Base-by-base conservation (phyloP, 257 asterid species). In the Perilla frutescens region DNA sequence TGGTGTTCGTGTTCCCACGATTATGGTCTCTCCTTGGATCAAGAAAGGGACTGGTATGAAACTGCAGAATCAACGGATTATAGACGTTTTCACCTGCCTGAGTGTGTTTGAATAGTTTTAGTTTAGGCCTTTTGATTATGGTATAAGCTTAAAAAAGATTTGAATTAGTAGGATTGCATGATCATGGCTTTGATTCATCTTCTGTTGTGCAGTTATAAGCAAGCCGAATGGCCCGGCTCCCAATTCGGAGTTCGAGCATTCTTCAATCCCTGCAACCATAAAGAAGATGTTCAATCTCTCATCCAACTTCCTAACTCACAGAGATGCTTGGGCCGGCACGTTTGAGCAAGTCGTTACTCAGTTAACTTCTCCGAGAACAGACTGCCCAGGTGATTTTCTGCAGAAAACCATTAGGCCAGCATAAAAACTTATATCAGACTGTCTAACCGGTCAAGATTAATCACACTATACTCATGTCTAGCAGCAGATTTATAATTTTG, bases 1-100 rank as follows among this genome's bases (percentile, higher is more conserved):
- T n/a, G 97, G 96, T 8, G 97, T 91, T 81, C 93, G 96, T 29
- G 96, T 91, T n/a, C 96, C 97, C 0, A 89, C 96, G 0, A 87
- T 91, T 15, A 86, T 91, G 96, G 96, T 88, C 10, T 91, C 97
- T 56, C 96, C 97, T 47, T 91, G 97, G 97, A 89, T 91, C 91
- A 87, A 86, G 83, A 88, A 89, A 84, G 97, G 93, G 74, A 89
- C 87, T 1, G 96, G 97, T 91, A 73, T 70, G 26, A 20, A 20
- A 20, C 26, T 20, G 26, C 26, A 20, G 26, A 20, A 20, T 20
- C 26, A 20, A 20, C 26, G 26, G 26, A 20, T 20, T 20, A 20
- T 20, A 20, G 0, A 20, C 26, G 26, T 20, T 20, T 20, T 20
- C 1, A 20, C 26, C 26, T 20, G 26, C 26, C 0, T 20, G 0